Conservation (phyloP, 345 rosid species). For the Citrus maxima region DNA sequence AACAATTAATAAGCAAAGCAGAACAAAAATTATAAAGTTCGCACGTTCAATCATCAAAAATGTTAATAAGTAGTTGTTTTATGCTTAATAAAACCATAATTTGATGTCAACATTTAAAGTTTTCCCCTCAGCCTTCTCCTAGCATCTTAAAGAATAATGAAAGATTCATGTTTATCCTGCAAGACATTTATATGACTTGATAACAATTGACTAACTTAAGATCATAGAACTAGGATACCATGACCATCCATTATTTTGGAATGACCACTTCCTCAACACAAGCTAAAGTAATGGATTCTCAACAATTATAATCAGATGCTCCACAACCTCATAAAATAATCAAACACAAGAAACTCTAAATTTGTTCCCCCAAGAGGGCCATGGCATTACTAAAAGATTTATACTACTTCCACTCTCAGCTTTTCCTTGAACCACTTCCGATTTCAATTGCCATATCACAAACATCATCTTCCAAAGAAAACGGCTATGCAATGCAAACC, state of each 20-base stretch:
- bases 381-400: neutral
- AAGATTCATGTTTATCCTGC: neutral
- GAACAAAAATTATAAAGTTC: neutral
- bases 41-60: neutral
- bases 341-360: neutral
- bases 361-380: neutral
- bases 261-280: neutral
- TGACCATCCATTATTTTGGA: neutral
- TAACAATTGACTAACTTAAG: neutral
- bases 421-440: neutral
- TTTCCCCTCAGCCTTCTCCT: neutral
- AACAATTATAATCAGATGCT: neutral
- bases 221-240: neutral
- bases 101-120: neutral
- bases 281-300: neutral
- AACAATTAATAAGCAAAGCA: neutral
- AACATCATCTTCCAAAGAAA: neutral
- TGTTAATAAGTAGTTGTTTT: neutral
- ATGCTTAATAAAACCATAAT: neutral
- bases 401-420: neutral
- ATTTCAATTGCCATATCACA: neutral
- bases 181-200: neutral
- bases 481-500: neutral
- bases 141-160: neutral
- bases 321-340: neutral